Evolutionary conservation across 163 green algal genomes (phyloP).

Genomic region (Volvox carteri): DNA sequence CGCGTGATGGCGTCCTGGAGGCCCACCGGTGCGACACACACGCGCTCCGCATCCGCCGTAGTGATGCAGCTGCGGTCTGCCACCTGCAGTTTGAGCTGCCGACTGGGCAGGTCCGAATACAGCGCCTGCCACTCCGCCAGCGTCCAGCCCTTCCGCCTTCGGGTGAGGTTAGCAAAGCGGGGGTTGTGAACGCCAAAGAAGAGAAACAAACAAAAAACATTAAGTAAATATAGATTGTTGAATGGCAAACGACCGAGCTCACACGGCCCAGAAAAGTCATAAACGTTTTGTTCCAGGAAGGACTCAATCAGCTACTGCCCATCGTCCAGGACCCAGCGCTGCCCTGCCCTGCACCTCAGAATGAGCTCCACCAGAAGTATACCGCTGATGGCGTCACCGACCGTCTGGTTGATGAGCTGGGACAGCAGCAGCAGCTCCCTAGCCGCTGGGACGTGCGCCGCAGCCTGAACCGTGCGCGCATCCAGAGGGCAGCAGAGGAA

Average conservation of each 20-base stretch:
- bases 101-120: constrained; percentile 92
- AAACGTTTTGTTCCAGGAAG: too few species aligned
- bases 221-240: too few species aligned
- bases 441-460: constrained; percentile 50
- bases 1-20: constrained; percentile 89
- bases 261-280: too few species aligned
- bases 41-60: constrained; percentile 90
- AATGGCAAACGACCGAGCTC: too few species aligned
- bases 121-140: constrained; percentile 86
- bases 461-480: too few species aligned
- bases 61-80: constrained; percentile 82
- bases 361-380: constrained; percentile 93
- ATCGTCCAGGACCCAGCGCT: too few species aligned
- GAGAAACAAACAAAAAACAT: too few species aligned
- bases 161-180: too few species aligned
- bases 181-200: too few species aligned
- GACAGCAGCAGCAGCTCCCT: constrained; percentile 81
- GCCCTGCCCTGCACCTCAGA: too few species aligned
- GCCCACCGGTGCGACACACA: constrained; percentile 74
- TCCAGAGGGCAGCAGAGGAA: too few species aligned
- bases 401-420: constrained; percentile 92
- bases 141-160: constrained; percentile 71
- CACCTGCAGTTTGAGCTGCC: constrained; percentile 89
- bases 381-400: constrained; percentile 93
- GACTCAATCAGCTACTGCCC: too few species aligned